Evolutionary conservation across 2,329 filamentous ascomycete species (phyloP).

Genomic region (Ophiostoma pallidulum): DNA sequence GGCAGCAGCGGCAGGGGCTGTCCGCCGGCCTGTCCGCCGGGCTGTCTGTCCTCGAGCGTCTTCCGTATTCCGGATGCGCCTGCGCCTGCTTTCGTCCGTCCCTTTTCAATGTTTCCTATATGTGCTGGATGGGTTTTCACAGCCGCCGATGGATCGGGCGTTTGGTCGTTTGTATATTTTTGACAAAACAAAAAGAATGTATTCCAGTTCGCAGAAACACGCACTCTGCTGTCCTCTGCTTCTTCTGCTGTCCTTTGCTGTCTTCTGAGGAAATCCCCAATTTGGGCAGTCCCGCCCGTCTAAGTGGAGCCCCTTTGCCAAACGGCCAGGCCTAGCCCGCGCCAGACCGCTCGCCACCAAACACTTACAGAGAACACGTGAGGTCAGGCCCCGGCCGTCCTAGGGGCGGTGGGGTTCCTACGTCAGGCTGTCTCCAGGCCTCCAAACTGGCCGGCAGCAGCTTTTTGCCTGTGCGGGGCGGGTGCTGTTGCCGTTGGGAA

Average conservation of each 20-base stretch:
- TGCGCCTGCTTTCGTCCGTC: background rate
- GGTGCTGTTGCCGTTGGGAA: background rate
- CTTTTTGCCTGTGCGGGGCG: slow-evolving; percentile 6
- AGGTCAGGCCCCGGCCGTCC: no score
- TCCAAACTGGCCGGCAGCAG: slow-evolving; percentile 2
- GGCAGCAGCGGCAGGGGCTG: no score
- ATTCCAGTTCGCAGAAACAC: no score
- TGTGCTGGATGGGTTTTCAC: background rate
- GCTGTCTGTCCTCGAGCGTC: no score
- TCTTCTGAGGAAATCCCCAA: background rate
- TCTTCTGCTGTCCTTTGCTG: no score
- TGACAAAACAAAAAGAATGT: background rate
- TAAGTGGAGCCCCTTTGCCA: background rate
- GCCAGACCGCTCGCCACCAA: no score
- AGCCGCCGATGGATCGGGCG: background rate
- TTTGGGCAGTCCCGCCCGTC: background rate
- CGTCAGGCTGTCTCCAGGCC: slow-evolving; percentile 14
- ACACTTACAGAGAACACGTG: slow-evolving; percentile 4
- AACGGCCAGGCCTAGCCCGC: no score
- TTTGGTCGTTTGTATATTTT: background rate
- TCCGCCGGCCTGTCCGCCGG: no score
- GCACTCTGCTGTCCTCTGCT: no score
- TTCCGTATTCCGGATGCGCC: background rate
- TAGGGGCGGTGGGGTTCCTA: background rate
- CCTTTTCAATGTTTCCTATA: background rate